These are phyloP conservation scores for Microglena sp. DNA, from an alignment of 139 green algal genomes.

Conservation along the genomic window DNA sequence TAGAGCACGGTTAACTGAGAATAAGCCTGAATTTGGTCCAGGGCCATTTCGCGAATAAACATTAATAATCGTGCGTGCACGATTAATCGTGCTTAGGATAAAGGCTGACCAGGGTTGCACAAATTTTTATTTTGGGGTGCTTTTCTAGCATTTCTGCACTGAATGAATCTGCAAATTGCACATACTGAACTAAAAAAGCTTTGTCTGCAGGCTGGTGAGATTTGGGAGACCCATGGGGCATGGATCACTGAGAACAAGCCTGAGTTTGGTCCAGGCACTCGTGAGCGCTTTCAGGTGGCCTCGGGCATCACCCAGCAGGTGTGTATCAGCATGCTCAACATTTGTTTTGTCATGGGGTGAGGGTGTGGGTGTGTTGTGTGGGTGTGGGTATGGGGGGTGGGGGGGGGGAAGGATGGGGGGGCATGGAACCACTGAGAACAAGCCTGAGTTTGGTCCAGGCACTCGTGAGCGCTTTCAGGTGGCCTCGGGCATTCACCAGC, in stretches of 20 bases:
- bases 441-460: slow-evolving; percentile 66
- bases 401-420: too few species aligned
- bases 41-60: too few species aligned
- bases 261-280: slow-evolving; percentile 62
- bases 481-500: slow-evolving; percentile 41
- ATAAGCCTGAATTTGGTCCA: slow-evolving; percentile 64
- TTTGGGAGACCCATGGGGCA: slow-evolving; percentile 63
- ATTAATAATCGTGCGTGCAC: too few species aligned
- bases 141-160: not conserved
- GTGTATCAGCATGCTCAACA: too few species aligned
- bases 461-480: slow-evolving; percentile 72
- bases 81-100: too few species aligned
- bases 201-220: slow-evolving; percentile 59
- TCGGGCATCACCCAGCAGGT: slow-evolving; percentile 36
- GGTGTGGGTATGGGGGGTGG: too few species aligned
- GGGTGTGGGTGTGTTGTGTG: too few species aligned
- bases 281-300: slow-evolving; percentile 74
- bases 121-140: not conserved
- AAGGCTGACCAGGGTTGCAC: not conserved
- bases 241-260: slow-evolving; percentile 59
- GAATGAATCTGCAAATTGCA: too few species aligned
- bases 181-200: too few species aligned
- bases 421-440: too few species aligned
- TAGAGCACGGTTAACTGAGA: too few species aligned
- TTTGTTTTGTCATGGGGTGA: too few species aligned